A percentile compares a stretch with the other conserved stretches of the same genome.
Conservation (phyloP, 345 rosid species). For the Excoecaria cochinchinensis region DNA sequence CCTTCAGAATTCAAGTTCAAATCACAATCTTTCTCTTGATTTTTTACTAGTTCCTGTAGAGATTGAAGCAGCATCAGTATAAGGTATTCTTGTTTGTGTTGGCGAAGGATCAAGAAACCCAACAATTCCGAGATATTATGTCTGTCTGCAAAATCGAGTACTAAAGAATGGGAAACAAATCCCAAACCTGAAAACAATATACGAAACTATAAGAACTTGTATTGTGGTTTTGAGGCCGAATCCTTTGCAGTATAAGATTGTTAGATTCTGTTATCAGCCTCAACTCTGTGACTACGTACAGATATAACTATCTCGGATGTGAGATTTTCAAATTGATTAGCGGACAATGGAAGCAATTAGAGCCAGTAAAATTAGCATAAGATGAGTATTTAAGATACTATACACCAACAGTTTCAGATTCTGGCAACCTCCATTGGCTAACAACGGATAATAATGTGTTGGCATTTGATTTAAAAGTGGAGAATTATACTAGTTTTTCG, state of each 20-base stretch:
- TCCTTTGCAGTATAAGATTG: constrained; percentile 24
- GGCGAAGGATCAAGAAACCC: too few relatives aligned
- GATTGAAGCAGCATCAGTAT: neutral
- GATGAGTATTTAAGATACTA: neutral
- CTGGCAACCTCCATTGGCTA: constrained; percentile 16
- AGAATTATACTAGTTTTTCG: neutral
- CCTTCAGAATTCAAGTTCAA: neutral
- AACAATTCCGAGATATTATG: constrained; percentile 9
- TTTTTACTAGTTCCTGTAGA: neutral
- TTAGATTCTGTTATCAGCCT: neutral
- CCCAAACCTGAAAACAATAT: constrained; percentile 19
- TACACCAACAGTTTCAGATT: neutral
- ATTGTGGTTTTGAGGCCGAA: constrained; percentile 20
- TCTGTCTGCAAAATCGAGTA: constrained; percentile 38
- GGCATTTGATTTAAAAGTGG: neutral
- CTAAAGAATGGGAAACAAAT: constrained; percentile 19
- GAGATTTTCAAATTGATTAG: constrained; percentile 19
- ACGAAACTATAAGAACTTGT: neutral
- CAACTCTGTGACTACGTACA: neutral
- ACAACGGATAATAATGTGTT: neutral
- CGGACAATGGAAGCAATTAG: constrained; percentile 14
- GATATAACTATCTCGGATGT: neutral
- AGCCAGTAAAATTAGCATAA: neutral
- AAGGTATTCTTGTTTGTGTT: constrained; percentile 15
- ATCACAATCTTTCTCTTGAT: neutral